Evolutionary conservation across 2,329 filamentous ascomycete species (phyloP).

Genomic region (Fusarium nematophilum): DNA sequence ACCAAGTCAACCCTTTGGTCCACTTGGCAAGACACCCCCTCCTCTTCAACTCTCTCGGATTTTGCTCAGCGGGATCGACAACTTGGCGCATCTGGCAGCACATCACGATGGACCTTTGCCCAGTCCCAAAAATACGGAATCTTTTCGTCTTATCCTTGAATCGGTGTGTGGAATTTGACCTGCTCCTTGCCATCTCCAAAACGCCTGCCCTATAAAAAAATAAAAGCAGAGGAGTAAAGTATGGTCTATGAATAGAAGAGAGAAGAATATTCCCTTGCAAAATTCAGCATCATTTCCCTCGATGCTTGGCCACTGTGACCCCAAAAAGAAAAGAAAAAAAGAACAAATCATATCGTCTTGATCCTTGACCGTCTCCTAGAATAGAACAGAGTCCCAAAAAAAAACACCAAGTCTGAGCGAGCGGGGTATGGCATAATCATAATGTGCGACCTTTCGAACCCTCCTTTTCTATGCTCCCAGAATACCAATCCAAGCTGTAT

Average conservation of each 20-base stretch:
- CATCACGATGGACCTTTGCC: slow-evolving; percentile 1
- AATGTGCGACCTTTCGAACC: slow-evolving; percentile 12
- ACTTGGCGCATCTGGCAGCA: slow-evolving; percentile 16
- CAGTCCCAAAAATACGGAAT: slow-evolving; percentile 1
- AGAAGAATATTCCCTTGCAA: background rate
- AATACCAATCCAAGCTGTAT: slow-evolving; percentile 11
- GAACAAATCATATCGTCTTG: slow-evolving; percentile 14
- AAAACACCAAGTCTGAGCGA: slow-evolving; percentile 35
- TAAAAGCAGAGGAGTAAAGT: slow-evolving; percentile 20
- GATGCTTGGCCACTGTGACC: slow-evolving; percentile 6
- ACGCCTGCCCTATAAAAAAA: slow-evolving; percentile 26
- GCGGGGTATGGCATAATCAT: slow-evolving; percentile 41
- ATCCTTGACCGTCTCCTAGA: slow-evolving; percentile 26
- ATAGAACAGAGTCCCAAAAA: slow-evolving; percentile 24
- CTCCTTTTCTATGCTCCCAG: slow-evolving; percentile 8
- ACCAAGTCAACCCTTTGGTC: too few relatives aligned
- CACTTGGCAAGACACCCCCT: slow-evolving; percentile 3
- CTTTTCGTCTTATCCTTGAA: slow-evolving; percentile 14
- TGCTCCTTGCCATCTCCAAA: slow-evolving; percentile 14
- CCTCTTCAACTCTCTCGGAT: background rate
- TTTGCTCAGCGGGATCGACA: slow-evolving; percentile 16
- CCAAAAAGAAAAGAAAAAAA: too few relatives aligned
- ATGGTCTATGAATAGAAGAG: slow-evolving; percentile 36
- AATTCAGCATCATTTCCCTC: slow-evolving; percentile 6
- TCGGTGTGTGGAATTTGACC: slow-evolving; percentile 23